Evolutionary conservation across 768 basidiomycete genomes (phyloP), one percentile per base, ranked within the genome.

Genomic region (Tulasnella sp.): DNA sequence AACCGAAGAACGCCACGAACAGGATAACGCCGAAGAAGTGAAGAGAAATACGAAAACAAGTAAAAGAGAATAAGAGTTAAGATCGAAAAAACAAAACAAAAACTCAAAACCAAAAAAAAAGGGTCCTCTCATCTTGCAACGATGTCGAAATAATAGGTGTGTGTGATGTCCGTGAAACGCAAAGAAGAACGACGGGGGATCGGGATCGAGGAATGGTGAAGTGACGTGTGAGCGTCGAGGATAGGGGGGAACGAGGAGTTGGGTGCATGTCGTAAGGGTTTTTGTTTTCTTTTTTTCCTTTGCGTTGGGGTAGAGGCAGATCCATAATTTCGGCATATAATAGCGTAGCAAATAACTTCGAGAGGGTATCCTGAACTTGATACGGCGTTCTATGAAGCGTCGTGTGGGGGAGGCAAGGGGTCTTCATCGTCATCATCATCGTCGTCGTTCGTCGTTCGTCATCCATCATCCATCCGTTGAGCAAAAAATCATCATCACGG

Each of bases 61-160:
- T 67, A 67, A 67, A 67, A 67, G 61, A 67, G 29, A 67, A 67
- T 67, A 67, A 67, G 61, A 67, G 61, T 67, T 67, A 67, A 67
- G 61, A 13, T 26, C 46, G 18, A 48, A 74, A 35, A 40, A 18
- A 10, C 13, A 51, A 51, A 40, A 48, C n/a, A 35, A 29, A 42
- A 72, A 40, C 35, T 18, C 13, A n/a, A 73, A 73, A 37, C 18
- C 18, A 37, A 40, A 72, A 42, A n/a, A 48, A 48, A 32, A 74
- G 73, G 73, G 73, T 48, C 73, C 44, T 42, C 61, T 67, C 61
- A 29, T 74, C 44, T 74, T 55, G 39, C 44, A 44, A 48, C 44
- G 44, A 48, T 44, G 26, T 42, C 44, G 44, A 57, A 61, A 75
- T 3, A 10, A 55, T 76, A 39, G 57, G 35, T 35, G 55, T 40